Conservation (phyloP, 768 basidiomycete species). For the Podaxis sp. region DNA sequence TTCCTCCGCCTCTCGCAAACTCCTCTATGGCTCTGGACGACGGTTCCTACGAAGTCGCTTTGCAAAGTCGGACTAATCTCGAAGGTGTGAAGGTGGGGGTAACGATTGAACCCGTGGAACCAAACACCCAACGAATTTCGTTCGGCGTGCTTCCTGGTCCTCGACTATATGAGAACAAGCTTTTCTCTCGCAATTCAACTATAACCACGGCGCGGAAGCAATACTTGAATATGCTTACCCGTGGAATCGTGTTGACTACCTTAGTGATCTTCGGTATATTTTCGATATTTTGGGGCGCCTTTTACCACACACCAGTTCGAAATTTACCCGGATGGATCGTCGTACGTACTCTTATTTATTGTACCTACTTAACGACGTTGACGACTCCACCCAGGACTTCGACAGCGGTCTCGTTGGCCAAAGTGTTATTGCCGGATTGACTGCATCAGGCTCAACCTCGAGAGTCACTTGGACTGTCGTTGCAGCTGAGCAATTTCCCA, state of each 20-base stretch:
- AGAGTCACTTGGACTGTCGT: slow-evolving; percentile 48
- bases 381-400: slow-evolving; percentile 48
- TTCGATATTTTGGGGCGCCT: slow-evolving; percentile 57
- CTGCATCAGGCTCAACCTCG: slow-evolving; percentile 24
- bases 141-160: neutral
- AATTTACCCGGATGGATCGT: slow-evolving; percentile 57
- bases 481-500: slow-evolving; percentile 43
- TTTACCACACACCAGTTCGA: slow-evolving; percentile 43
- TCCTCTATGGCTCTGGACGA: neutral
- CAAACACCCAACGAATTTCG: neutral
- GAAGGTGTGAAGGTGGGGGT: neutral
- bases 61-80: neutral
- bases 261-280: slow-evolving; percentile 51
- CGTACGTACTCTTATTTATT: slow-evolving; percentile 35
- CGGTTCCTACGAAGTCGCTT: neutral
- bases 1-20: neutral
- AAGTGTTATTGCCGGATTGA: slow-evolving; percentile 34
- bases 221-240: slow-evolving; percentile 46
- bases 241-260: slow-evolving; percentile 35
- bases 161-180: neutral
- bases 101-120: neutral
- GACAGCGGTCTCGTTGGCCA: slow-evolving; percentile 56
- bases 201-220: slow-evolving; percentile 28
- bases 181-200: slow-evolving; percentile 1
- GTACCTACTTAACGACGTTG: neutral